These are phyloP conservation scores for Dothistroma pini DNA, from an alignment of 2,329 filamentous ascomycete genomes.

Conservation along the genomic window DNA sequence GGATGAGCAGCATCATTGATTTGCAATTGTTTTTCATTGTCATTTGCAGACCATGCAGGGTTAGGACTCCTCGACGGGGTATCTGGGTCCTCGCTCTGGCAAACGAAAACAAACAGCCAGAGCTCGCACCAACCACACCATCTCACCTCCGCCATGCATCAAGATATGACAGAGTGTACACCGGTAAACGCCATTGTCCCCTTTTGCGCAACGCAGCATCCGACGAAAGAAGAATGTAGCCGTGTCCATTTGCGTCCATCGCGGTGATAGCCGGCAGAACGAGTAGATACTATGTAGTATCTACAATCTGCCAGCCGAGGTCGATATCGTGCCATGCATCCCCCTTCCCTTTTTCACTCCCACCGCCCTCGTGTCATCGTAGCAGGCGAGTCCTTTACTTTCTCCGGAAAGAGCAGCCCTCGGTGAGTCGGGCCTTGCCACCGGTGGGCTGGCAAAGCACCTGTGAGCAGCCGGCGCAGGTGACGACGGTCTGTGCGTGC, in stretches of 20 bases:
- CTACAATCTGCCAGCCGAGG: conserved; percentile 3
- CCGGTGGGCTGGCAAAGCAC: conserved; percentile 99
- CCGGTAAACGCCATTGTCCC: conserved; percentile 8
- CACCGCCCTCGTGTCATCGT: conserved; percentile 25
- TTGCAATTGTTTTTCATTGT: conserved; percentile 17
- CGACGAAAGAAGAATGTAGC: background rate
- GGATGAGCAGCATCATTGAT: conserved; percentile 2
- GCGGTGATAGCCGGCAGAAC: background rate
- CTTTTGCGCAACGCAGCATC: conserved; percentile 4
- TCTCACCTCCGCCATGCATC: conserved; percentile 29
- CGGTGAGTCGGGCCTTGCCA: conserved; percentile 97
- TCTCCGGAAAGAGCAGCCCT: conserved; percentile 99
- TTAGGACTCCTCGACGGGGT: conserved; percentile 45
- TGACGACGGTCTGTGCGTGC: conserved; percentile 99
- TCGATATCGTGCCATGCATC: conserved; percentile 4
- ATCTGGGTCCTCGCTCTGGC: conserved; percentile 25
- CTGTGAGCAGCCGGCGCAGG: conserved; percentile 99
- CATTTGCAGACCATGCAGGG: conserved; percentile 27
- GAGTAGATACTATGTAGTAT: conserved; percentile 1
- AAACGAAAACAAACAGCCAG: conserved; percentile 20
- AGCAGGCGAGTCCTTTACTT: conserved; percentile 68
- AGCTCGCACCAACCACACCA: conserved; percentile 25
- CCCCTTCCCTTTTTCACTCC: conserved; percentile 1
- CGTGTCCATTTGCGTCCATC: conserved; percentile 2
- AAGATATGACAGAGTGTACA: background rate